Percentiles rank a stretch among this genome's conserved stretches.
Conservation (phyloP, 2,329 filamentous ascomycete species). For the Xylariaceae sp. region DNA sequence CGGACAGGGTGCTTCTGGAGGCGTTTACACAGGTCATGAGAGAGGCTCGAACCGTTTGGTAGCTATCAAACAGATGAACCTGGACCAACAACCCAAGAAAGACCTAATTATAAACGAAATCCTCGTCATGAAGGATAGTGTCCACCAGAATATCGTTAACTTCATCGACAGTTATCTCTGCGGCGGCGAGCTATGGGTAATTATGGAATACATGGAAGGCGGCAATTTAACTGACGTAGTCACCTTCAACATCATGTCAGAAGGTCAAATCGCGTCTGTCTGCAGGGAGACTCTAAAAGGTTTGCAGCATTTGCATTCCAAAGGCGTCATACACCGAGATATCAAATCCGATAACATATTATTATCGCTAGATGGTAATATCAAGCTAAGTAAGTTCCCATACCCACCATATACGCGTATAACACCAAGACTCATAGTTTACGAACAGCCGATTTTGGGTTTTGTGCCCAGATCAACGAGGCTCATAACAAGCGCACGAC, state of each 20-base stretch:
- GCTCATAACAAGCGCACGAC: slow-evolving; percentile 95
- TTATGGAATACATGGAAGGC: slow-evolving; percentile 99
- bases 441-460: slow-evolving; percentile 82
- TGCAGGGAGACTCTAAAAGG: slow-evolving; percentile 90
- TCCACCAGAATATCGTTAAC: slow-evolving; percentile 97
- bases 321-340: slow-evolving; percentile 95
- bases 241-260: slow-evolving; percentile 98
- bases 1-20: slow-evolving; percentile 93
- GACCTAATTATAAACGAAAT: slow-evolving; percentile 99
- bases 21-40: slow-evolving; percentile 90
- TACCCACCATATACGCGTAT: background rate
- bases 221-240: slow-evolving; percentile 97
- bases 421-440: slow-evolving; percentile 15
- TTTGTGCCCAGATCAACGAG: slow-evolving; percentile 97
- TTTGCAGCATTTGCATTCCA: slow-evolving; percentile 91
- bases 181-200: slow-evolving; percentile 89
- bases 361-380: slow-evolving; percentile 87
- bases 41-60: slow-evolving; percentile 79
- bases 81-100: slow-evolving; percentile 98
- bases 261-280: slow-evolving; percentile 93
- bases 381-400: slow-evolving; percentile 79
- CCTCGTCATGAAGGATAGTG: slow-evolving; percentile 97
- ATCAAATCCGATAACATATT: slow-evolving; percentile 99
- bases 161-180: slow-evolving; percentile 97
- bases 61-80: slow-evolving; percentile 99